Base-by-base conservation (phyloP, 306 rosid species). In the Comarum palustre region DNA sequence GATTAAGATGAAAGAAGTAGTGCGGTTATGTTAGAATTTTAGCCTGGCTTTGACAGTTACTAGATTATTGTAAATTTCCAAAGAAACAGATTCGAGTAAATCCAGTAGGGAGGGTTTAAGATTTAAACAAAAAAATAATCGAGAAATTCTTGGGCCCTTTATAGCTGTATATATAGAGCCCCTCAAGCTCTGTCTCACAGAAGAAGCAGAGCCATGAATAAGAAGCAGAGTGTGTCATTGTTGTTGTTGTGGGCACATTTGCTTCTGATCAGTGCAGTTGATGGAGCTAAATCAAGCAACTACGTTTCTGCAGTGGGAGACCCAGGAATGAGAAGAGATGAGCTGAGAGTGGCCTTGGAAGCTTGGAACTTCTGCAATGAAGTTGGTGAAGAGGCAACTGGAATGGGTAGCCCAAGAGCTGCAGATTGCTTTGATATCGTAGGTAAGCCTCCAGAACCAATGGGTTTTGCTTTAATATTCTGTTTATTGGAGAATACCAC, bases 331-430 rank as follows among this genome's bases (percentile, higher is more conserved):
- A 73, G 66, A 69, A 89, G 90, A 69, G 91, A 92, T 83, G 85
- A 64, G 17, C 79, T 89, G n/a, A 87, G 96, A 59, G 93, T 92
- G 47, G 97, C 86, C 51, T 87, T 92, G 77, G 97, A 92, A 78
- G 93, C 89, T 83, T 88, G 97, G 97, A 92, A 88, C 79, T 92
- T 92, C 64, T 92, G 97, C 88, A 90, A 92, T 79, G 96, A 92
- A 79, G 97, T 89, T 78, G 96, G 89, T 4, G 54, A 78, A 75
- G 94, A 92, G 84, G 90, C 96, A 78, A 92, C 96, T 69, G 62
- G 55, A 39, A 87, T 83, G 89, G 96, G 96, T 52, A 88, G 90
- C 71, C 96, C 97, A 19, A 86, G 94, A 86, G 92, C 89, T 22
- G 93, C 96, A 45, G 90, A 92, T 43, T 90, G 97, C 68, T 92